A percentile compares a stretch with the other conserved stretches of the same genome.
Evolutionary conservation across 2,329 filamentous ascomycete genomes (phyloP).

Genomic region (Fusarium armeniacum): DNA sequence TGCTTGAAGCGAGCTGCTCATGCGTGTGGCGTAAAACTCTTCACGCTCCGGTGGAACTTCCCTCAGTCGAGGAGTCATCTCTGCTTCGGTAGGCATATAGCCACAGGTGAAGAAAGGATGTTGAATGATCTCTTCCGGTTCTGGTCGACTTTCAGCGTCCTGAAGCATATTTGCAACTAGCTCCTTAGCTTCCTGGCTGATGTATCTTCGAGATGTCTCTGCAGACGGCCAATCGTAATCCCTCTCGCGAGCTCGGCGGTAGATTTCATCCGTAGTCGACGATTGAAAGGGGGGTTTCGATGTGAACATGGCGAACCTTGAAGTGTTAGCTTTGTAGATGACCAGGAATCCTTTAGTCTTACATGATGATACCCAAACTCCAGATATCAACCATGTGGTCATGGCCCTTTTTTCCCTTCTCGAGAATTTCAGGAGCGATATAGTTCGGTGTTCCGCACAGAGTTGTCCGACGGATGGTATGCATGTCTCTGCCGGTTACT

Average conservation of each 20-base stretch:
- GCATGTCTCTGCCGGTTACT: slow-evolving; percentile 91
- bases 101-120: slow-evolving; percentile 84
- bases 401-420: slow-evolving; percentile 93
- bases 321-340: slow-evolving; percentile 23
- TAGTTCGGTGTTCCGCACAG: slow-evolving; percentile 98
- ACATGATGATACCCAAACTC: slow-evolving; percentile 98
- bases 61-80: slow-evolving; percentile 71
- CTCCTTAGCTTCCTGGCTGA: slow-evolving; percentile 82
- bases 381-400: slow-evolving; percentile 99
- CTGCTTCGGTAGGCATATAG: slow-evolving; percentile 74
- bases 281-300: slow-evolving; percentile 98
- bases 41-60: slow-evolving; percentile 69
- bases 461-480: slow-evolving; percentile 86
- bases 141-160: slow-evolving; percentile 80
- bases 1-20: slow-evolving; percentile 61
- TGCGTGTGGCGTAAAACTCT: slow-evolving; percentile 68
- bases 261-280: slow-evolving; percentile 87
- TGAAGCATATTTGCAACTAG: slow-evolving; percentile 82
- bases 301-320: slow-evolving; percentile 92
- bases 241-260: slow-evolving; percentile 76
- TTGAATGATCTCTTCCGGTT: slow-evolving; percentile 82
- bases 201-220: slow-evolving; percentile 75
- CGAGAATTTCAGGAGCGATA: slow-evolving; percentile 95
- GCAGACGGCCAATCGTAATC: slow-evolving; percentile 85
- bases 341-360: slow-evolving; percentile 54